Percentiles rank a stretch among this genome's conserved stretches.
Conservation (phyloP, 192 early-diverging fungal genomes). For the Polychytrium aggregatum region DNA sequence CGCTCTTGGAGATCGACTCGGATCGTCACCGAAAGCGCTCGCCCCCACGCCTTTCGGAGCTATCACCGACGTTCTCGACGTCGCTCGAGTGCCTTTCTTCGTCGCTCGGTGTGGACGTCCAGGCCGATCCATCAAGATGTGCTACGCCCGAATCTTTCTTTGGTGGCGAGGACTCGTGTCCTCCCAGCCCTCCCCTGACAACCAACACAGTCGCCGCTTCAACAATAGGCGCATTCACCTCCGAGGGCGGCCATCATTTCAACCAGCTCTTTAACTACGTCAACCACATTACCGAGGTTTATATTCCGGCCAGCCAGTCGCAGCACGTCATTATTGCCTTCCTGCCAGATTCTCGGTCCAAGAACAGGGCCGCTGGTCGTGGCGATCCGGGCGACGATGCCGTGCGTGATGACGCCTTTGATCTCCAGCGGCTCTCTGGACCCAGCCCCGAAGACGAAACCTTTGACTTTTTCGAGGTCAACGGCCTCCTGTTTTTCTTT, state of each 20-base stretch:
- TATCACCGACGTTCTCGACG: too few species aligned
- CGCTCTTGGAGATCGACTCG: too few species aligned
- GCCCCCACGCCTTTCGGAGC: too few species aligned
- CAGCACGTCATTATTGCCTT: slow-evolving; percentile 71
- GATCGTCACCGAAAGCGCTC: too few species aligned
- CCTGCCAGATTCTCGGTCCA: slow-evolving; percentile 36
- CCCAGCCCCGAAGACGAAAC: slow-evolving; percentile 42
- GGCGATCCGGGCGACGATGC: slow-evolving; percentile 21
- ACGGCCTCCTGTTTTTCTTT: slow-evolving; percentile 76
- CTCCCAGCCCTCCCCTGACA: slow-evolving; percentile 14
- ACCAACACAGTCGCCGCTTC: slow-evolving; percentile 61
- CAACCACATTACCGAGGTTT: slow-evolving; percentile 61
- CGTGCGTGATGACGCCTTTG: slow-evolving; percentile 13
- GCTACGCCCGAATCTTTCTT: background rate
- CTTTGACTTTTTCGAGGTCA: slow-evolving; percentile 62
- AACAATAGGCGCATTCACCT: slow-evolving; percentile 24
- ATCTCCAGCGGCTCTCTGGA: slow-evolving; percentile 5
- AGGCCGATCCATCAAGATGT: too few species aligned
- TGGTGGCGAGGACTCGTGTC: background rate
- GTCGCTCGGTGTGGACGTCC: too few species aligned
- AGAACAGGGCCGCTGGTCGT: background rate
- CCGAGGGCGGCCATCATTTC: slow-evolving; percentile 46
- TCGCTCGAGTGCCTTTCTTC: too few species aligned
- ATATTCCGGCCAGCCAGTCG: slow-evolving; percentile 53
- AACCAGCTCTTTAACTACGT: slow-evolving; percentile 94